Percentiles rank a stretch among this genome's conserved stretches.
phyloP scores from a whole-genome alignment of 306 rosid species.

The Ormosia semicastrata region DNA sequence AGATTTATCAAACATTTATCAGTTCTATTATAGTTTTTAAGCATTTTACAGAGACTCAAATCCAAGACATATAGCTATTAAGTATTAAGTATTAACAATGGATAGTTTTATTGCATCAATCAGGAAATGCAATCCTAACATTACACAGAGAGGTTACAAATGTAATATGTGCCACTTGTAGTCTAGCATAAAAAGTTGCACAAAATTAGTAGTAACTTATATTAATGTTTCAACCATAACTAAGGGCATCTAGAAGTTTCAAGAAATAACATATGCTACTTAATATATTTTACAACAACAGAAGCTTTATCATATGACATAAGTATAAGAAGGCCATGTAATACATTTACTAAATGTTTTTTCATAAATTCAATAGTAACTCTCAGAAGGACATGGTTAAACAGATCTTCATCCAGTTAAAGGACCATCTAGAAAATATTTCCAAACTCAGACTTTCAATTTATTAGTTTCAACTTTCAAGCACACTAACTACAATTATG shows the following conservation, averaged over 20 bases:
- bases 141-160: neutral
- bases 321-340: neutral
- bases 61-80: neutral
- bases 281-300: neutral
- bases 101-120: neutral
- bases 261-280: neutral
- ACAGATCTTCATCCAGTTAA: neutral
- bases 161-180: neutral
- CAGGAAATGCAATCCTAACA: neutral
- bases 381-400: neutral
- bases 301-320: neutral
- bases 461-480: neutral
- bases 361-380: neutral
- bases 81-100: neutral
- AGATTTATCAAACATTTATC: neutral
- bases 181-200: neutral
- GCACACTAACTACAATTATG: neutral
- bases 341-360: neutral
- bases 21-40: conserved; percentile 4
- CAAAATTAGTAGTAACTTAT: neutral
- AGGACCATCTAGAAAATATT: neutral
- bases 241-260: neutral
- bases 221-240: neutral
- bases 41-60: neutral
- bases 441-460: neutral